Evolutionary conservation across 2,329 filamentous ascomycete species (phyloP).

Genomic region (Aspergillus pseudotamarii): DNA sequence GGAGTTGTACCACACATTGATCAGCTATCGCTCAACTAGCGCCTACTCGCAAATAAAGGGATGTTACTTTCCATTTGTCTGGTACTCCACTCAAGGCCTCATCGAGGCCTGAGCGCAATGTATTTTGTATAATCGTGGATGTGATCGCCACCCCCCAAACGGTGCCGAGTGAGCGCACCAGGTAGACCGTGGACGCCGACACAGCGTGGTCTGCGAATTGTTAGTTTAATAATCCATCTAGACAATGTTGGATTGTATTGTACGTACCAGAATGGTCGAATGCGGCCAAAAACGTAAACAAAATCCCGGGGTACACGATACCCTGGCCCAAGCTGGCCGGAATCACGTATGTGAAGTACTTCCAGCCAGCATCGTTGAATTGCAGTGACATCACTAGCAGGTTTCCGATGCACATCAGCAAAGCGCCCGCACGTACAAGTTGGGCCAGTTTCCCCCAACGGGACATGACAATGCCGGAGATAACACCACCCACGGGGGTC

Average conservation of each 20-base stretch:
- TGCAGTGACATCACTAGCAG: constrained; percentile 43
- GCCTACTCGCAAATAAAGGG: constrained; percentile 18
- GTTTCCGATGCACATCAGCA: constrained; percentile 51
- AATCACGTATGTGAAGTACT: constrained; percentile 49
- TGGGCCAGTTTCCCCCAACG: constrained; percentile 48
- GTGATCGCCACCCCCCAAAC: constrained; percentile 68
- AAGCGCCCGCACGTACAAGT: constrained; percentile 44
- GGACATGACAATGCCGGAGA: constrained; percentile 52
- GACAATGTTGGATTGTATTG: neutral
- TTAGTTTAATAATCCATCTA: neutral
- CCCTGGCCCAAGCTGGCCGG: constrained; percentile 52
- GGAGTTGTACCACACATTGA: constrained; percentile 12
- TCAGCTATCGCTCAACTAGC: constrained; percentile 26
- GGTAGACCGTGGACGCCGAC: constrained; percentile 64
- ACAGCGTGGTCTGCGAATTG: constrained; percentile 60
- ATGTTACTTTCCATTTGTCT: constrained; percentile 60
- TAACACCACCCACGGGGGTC: constrained; percentile 48
- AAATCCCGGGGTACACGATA: constrained; percentile 50
- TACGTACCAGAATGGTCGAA: constrained; percentile 62
- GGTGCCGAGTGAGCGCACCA: constrained; percentile 64
- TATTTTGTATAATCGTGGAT: constrained; percentile 65
- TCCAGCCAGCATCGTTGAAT: constrained; percentile 49
- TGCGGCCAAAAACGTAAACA: constrained; percentile 65
- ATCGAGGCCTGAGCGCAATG: constrained; percentile 58
- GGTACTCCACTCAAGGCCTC: constrained; percentile 57